Base-by-base conservation (phyloP, 257 asterid genomes). In the Solanum clarkiae region DNA sequence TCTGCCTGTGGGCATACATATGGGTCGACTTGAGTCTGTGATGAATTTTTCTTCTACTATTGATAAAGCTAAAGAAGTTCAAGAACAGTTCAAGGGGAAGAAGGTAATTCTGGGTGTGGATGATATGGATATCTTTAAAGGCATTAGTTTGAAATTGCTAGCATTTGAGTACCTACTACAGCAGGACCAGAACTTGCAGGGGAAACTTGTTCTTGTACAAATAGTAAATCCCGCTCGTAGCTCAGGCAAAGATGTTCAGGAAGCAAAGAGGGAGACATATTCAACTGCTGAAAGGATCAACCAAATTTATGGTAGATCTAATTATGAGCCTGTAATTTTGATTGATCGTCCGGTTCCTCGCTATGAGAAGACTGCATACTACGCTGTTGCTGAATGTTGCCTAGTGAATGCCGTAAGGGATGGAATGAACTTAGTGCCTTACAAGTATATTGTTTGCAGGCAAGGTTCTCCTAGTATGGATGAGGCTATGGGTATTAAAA, bases 351-450 rank as follows among this genome's bases (percentile, higher is more conserved):
- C 89, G 13, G 91, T 92, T 84, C 91, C 97, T 85, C 97, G 95
- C 65, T 87, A 86, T 69, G 98, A 95, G 92, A 95, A 95, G 85
- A 92, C 94, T 59, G 99, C 98, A 40, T 95, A 94, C 84, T 95
- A 94, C 89, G 95, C 97, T 70, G 70, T 94, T 85, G 98, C 99
- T 1, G 99, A 95, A 62, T 95, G 99, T 68, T 95, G 99, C 88
- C 91, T 95, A 57, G 99, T 95, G 59, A 95, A 95, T 88, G 99
- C 97, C 10, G 99, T 95, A 69, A 94, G 99, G 89, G 99, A 95
- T 85, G 99, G 99, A 10, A 94, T 95, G 99, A 95, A 95, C 88
- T 92, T 95, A 90, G 97, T 95, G 72, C 99, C 99, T 1, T 95
- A 94, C 81, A 93, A 95, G 88, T 95, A 95, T 65, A 87, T 94